phyloP scores from a whole-genome alignment of 352 stramenopile species.

The Phytophthora capsici region DNA sequence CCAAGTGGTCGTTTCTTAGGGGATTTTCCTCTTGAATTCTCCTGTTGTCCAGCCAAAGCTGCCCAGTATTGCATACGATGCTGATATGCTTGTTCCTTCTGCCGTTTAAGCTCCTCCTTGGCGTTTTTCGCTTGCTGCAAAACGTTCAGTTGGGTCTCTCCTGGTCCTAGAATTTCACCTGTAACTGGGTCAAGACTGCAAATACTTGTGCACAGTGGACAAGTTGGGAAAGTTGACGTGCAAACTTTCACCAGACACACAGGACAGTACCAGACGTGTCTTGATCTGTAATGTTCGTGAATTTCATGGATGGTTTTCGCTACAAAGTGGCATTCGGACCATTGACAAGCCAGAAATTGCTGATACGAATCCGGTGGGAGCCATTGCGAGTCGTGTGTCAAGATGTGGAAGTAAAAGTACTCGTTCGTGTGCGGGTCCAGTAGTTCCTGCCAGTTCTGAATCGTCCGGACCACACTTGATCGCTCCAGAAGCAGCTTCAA shows the following conservation, averaged over 20 bases:
- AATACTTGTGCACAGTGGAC: slow-evolving; percentile 64
- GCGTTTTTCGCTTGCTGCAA: slow-evolving; percentile 52
- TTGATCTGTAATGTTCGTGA: slow-evolving; percentile 72
- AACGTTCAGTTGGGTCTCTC: slow-evolving; percentile 58
- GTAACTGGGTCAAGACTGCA: slow-evolving; percentile 65
- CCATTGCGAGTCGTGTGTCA: slow-evolving; percentile 84
- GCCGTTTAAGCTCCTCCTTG: slow-evolving; percentile 46
- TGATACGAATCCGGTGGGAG: slow-evolving; percentile 64
- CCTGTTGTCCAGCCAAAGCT: slow-evolving; percentile 45
- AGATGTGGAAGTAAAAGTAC: slow-evolving; percentile 88
- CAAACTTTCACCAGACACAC: slow-evolving; percentile 76
- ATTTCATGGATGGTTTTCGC: slow-evolving; percentile 71
- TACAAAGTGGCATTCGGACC: slow-evolving; percentile 61
- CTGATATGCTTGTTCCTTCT: slow-evolving; percentile 67
- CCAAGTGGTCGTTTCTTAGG: slow-evolving; percentile 44
- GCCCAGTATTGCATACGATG: slow-evolving; percentile 75
- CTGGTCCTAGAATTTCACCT: slow-evolving; percentile 64
- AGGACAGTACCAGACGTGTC: slow-evolving; percentile 80
- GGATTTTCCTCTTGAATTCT: slow-evolving; percentile 21
- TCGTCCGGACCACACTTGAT: slow-evolving; percentile 63
- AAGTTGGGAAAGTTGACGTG: slow-evolving; percentile 70
- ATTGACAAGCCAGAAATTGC: slow-evolving; percentile 71
- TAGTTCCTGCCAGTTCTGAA: slow-evolving; percentile 81
- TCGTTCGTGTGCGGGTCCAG: slow-evolving; percentile 84
- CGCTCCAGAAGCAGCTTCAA: slow-evolving; percentile 74